Evolutionary conservation across 495 filamentous ascomycete species (phyloP).

Genomic region (Penicillium ucsense): DNA sequence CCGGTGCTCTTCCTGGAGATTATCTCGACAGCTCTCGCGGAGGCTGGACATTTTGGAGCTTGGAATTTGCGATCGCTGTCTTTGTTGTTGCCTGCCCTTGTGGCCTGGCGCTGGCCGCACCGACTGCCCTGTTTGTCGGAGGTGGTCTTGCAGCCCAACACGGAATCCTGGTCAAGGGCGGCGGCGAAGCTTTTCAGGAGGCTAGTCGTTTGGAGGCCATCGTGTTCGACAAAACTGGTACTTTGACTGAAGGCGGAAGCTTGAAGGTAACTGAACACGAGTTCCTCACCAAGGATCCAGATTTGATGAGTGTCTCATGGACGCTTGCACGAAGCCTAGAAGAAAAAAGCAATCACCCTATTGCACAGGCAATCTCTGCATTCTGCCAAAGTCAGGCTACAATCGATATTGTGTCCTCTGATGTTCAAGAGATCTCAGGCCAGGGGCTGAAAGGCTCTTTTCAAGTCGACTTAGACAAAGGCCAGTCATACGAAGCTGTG

Average conservation of each 20-base stretch:
- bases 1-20: conserved; percentile 53
- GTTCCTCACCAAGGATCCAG: conserved; percentile 34
- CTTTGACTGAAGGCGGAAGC: conserved; percentile 76
- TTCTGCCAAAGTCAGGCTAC: conserved; percentile 46
- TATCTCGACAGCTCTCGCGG: conserved; percentile 59
- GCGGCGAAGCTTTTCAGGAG: conserved; percentile 92
- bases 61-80: conserved; percentile 89
- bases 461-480: conserved; percentile 13
- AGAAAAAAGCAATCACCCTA: conserved; percentile 75
- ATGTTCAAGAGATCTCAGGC: conserved; percentile 68
- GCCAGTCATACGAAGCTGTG: conserved; percentile 48
- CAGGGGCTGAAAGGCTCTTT: conserved; percentile 72
- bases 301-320: conserved; percentile 32
- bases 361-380: conserved; percentile 69
- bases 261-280: conserved; percentile 68
- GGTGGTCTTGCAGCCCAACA: conserved; percentile 77
- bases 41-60: conserved; percentile 77
- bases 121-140: conserved; percentile 88
- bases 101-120: conserved; percentile 83
- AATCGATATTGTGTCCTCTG: conserved; percentile 25
- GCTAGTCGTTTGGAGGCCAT: conserved; percentile 77
- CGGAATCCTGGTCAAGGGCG: conserved; percentile 90
- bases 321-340: conserved; percentile 57
- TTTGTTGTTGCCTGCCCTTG: conserved; percentile 95
- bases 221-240: conserved; percentile 96